These are phyloP conservation scores for Phytopythium ostracodes DNA, from an alignment of 352 stramenopile species.

Conservation along the genomic window DNA sequence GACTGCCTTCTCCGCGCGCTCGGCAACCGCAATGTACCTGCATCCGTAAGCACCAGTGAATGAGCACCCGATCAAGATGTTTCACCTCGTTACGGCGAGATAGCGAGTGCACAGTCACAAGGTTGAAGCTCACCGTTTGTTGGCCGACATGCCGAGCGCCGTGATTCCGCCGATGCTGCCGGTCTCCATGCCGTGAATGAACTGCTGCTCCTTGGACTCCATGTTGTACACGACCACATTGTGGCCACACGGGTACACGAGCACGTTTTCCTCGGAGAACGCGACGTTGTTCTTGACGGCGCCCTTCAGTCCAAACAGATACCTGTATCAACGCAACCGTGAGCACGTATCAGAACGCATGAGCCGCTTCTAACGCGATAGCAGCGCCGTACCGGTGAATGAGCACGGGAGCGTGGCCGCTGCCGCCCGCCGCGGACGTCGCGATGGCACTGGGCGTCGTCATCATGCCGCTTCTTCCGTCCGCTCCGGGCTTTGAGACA, in stretches of 20 bases:
- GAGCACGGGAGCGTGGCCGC: conserved; percentile 32
- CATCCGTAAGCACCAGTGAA: neutral
- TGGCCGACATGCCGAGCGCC: conserved; percentile 74
- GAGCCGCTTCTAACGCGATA: neutral
- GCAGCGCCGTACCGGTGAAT: conserved; percentile 26
- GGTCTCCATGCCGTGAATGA: conserved; percentile 84
- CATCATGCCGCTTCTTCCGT: neutral
- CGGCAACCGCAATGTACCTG: conserved; percentile 85
- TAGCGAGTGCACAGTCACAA: neutral
- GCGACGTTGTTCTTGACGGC: conserved; percentile 77
- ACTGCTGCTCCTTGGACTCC: conserved; percentile 89
- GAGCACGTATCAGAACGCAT: neutral
- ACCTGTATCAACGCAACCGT: conserved; percentile 18
- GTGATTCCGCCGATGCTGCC: conserved; percentile 76
- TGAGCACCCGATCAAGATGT: neutral
- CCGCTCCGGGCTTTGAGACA: neutral
- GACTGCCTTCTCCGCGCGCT: conserved; percentile 74
- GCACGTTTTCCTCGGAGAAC: conserved; percentile 82
- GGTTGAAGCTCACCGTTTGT: conserved; percentile 39
- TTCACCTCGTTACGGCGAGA: neutral
- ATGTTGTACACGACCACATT: conserved; percentile 88
- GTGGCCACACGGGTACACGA: conserved; percentile 87
- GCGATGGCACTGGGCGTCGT: conserved; percentile 3
- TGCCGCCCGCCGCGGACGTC: conserved; percentile 9
- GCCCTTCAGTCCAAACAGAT: conserved; percentile 86